These are phyloP conservation scores for Phytophthora colocasiae DNA, from an alignment of 352 stramenopile species.

Conservation along the genomic window DNA sequence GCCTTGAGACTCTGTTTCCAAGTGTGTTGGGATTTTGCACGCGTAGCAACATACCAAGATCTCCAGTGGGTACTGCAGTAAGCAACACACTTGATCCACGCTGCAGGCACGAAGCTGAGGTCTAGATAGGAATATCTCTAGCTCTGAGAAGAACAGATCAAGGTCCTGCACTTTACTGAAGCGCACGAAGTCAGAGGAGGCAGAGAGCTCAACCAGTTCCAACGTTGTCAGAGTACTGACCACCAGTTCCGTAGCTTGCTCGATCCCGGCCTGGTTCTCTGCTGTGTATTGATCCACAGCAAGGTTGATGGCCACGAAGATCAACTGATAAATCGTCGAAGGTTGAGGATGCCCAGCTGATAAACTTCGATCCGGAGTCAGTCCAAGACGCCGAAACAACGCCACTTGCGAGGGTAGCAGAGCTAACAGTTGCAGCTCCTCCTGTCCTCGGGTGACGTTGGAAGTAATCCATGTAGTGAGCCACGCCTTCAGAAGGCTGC, in stretches of 20 bases:
- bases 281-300: conserved; percentile 17
- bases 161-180: conserved; percentile 11
- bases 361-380: conserved; percentile 14
- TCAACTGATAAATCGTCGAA: conserved; percentile 40
- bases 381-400: conserved; percentile 46
- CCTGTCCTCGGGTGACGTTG: conserved; percentile 37
- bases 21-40: conserved; percentile 30
- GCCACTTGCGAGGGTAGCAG: conserved; percentile 62
- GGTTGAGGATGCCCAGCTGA: neutral
- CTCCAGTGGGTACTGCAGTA: conserved; percentile 57
- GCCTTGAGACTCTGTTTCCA: conserved; percentile 19
- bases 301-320: conserved; percentile 37
- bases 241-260: conserved; percentile 46
- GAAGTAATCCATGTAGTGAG: conserved; percentile 55
- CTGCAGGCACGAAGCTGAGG: conserved; percentile 25
- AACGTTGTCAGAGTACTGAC: conserved; percentile 45
- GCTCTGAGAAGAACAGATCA: conserved; percentile 24
- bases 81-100: conserved; percentile 32
- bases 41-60: conserved; percentile 47
- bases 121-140: conserved; percentile 31
- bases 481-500: conserved; percentile 47
- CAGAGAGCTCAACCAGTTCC: conserved; percentile 48
- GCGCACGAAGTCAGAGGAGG: conserved; percentile 28
- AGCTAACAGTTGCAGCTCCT: conserved; percentile 32
- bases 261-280: conserved; percentile 7